A percentile compares a stretch with the other conserved stretches of the same genome.
Evolutionary conservation across 1,139 yeast species (phyloP).

Genomic region (Yamadazyma triangularis): DNA sequence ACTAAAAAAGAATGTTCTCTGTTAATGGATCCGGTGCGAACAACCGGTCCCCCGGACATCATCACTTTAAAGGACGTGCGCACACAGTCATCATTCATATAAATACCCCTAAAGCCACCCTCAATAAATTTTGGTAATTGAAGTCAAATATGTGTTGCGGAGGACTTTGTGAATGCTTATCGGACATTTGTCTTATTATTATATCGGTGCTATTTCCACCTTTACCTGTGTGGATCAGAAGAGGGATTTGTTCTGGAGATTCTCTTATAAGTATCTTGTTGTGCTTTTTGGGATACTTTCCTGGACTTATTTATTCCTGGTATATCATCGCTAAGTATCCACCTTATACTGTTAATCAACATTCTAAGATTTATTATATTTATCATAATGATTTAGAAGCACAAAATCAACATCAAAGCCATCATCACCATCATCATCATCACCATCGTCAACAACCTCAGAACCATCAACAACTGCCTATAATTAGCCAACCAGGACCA

Average conservation of each 20-base stretch:
- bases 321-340: conserved; percentile 54
- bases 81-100: conserved; percentile 1
- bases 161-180: conserved; percentile 24
- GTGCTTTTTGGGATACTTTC: conserved; percentile 59
- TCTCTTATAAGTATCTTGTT: conserved; percentile 55
- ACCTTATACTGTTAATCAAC: conserved; percentile 19
- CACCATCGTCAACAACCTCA: conserved; percentile 5
- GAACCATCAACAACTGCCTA: conserved; percentile 6
- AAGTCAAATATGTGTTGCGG: neutral
- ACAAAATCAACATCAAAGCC: conserved; percentile 11
- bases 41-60: too few relatives aligned
- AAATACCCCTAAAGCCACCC: neutral
- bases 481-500: conserved; percentile 8
- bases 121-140: too few relatives aligned
- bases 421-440: conserved; percentile 20
- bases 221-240: conserved; percentile 64
- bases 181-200: conserved; percentile 55
- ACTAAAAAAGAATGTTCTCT: too few relatives aligned
- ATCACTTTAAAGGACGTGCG: too few relatives aligned
- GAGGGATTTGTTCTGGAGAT: conserved; percentile 62
- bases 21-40: too few relatives aligned
- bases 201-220: conserved; percentile 67
- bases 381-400: conserved; percentile 30
- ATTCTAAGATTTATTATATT: conserved; percentile 28
- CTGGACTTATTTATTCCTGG: conserved; percentile 67